Base-by-base conservation (phyloP, 805 yeast genomes). In the Cyberlindnera suaveolens region DNA sequence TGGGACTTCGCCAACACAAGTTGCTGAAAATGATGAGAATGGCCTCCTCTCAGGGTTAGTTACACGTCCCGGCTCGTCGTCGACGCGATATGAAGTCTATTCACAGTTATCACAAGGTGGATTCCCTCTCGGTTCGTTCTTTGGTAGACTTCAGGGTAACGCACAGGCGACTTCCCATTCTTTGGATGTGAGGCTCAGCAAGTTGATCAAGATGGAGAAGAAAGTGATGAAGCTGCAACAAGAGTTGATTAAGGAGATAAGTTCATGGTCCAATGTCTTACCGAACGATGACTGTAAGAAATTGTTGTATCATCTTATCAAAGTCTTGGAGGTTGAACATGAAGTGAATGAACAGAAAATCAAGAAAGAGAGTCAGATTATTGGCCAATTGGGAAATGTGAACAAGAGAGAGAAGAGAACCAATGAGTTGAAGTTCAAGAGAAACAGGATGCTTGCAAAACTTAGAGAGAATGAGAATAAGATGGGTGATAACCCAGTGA, bases 381-480 rank as follows among this genome's bases (percentile, higher is more conserved):
- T 67, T 45, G 52, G 67, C 14, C 72, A 72, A 42, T 56, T 78
- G 39, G 58, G 60, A 9, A 71, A 68, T 40, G 75, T 78, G 6
- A 62, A 70, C 34, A 71, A 72, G 48, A 62, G 83, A 44, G 84
- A 78, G 56, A 62, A 57, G 44, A 73, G 77, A 51, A 64, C 68
- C 20, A 65, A 57, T 17, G 73, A 68, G 17, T 60, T 73, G 42
- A 59, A 62, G 36, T 43, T 48, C 34, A 61, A 61, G 42, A 65
- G 73, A 45, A 55, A 61, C 19, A 67, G 66, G 52, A 62, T 69
- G 19, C 62, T 67, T 39, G 56, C 60, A 17, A 65, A 58, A 35
- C 49, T 72, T 32, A 66, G 70, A 42, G 71, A 67, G 2, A 64
- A 65, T 35, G 78, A 74, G 45, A 61, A 70, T 34, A 71, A 68